Conservation (phyloP, 164 flowering plant genomes). For the Houttuynia cordata region DNA sequence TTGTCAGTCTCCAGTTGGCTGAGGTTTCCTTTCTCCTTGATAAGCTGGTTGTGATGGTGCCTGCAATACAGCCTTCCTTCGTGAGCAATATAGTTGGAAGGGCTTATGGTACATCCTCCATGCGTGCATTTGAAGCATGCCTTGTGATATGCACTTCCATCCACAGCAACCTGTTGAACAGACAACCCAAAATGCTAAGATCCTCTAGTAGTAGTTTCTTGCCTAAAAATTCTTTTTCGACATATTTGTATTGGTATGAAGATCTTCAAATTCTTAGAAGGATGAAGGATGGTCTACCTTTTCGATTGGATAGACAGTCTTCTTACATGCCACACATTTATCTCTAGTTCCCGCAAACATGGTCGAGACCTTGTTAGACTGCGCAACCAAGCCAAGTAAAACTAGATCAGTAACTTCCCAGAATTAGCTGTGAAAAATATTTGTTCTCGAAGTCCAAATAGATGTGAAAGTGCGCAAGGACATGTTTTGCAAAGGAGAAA, state of each 20-base stretch:
- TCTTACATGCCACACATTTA: slow-evolving; percentile 57
- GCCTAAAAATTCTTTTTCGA: not conserved
- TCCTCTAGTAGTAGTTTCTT: not conserved
- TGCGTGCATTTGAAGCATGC: slow-evolving; percentile 86
- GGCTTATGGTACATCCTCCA: slow-evolving; percentile 90
- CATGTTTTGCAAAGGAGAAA: no score
- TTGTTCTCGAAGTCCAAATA: no score
- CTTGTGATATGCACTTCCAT: slow-evolving; percentile 74
- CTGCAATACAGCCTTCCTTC: slow-evolving; percentile 83
- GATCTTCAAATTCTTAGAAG: not conserved
- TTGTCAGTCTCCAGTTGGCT: slow-evolving; percentile 68
- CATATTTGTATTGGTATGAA: not conserved
- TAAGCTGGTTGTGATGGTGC: slow-evolving; percentile 83
- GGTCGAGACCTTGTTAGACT: slow-evolving; percentile 35
- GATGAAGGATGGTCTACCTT: slow-evolving; percentile 28
- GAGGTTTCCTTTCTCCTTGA: slow-evolving; percentile 84
- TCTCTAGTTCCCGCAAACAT: slow-evolving; percentile 75
- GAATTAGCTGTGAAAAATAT: no score
- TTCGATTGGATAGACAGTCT: slow-evolving; percentile 78
- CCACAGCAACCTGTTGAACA: slow-evolving; percentile 55
- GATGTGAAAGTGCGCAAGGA: no score
- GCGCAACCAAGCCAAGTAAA: not conserved
- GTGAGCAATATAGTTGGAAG: slow-evolving; percentile 89
- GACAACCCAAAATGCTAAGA: not conserved
- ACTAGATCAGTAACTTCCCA: not conserved